These are phyloP conservation scores for Phytopythium kandeliae DNA, from an alignment of 352 stramenopile genomes.

Conservation along the genomic window DNA sequence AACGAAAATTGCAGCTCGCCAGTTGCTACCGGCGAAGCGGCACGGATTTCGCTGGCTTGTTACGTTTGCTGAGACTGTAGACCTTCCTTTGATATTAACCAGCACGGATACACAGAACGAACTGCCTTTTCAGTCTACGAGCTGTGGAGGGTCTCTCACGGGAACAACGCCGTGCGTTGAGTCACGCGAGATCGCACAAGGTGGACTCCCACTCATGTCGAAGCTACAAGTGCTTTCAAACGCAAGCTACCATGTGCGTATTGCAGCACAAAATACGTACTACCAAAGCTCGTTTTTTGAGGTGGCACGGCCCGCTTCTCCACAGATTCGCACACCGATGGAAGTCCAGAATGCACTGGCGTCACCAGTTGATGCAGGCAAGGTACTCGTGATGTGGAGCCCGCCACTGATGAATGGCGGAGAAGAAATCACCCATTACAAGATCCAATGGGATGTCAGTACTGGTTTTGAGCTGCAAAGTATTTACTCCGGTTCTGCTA, in stretches of 20 bases:
- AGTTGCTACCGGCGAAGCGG: slow-evolving; percentile 25
- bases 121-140: slow-evolving; percentile 24
- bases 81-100: slow-evolving; percentile 41
- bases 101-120: slow-evolving; percentile 29
- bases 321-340: slow-evolving; percentile 20
- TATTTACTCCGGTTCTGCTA: slow-evolving; percentile 42
- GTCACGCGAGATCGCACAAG: slow-evolving; percentile 20
- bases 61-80: slow-evolving; percentile 31
- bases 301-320: slow-evolving; percentile 14
- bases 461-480: slow-evolving; percentile 75
- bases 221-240: slow-evolving; percentile 16
- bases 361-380: slow-evolving; percentile 26
- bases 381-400: slow-evolving; percentile 71
- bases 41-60: slow-evolving; percentile 69
- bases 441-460: slow-evolving; percentile 90
- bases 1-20: slow-evolving; percentile 15
- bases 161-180: slow-evolving; percentile 52
- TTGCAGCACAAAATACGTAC: slow-evolving; percentile 25
- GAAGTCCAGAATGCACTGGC: slow-evolving; percentile 22
- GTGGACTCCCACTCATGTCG: slow-evolving; percentile 25
- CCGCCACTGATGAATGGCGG: slow-evolving; percentile 65
- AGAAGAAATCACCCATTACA: slow-evolving; percentile 83
- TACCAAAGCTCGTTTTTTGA: slow-evolving; percentile 26
- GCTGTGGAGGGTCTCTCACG: slow-evolving; percentile 53
- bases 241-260: slow-evolving; percentile 36